Conservation (phyloP, 1,284 basidiomycete genomes). For the Heterobasidion parviporum region DNA sequence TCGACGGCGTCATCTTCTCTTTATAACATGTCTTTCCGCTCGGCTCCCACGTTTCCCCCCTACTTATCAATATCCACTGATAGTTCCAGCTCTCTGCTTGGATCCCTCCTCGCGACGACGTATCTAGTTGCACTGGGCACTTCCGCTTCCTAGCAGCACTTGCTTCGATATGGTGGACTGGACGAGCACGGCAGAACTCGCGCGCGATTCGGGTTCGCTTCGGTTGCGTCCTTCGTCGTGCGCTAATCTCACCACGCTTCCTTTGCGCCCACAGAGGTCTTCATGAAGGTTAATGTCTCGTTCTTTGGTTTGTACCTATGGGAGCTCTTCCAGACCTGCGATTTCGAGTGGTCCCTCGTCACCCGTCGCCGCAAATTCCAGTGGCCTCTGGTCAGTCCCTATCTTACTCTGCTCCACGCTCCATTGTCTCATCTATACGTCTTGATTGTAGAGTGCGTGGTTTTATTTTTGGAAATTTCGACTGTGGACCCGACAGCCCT, state of each 20-base stretch:
- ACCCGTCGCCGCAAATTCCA: conserved; percentile 45
- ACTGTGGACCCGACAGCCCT: not conserved
- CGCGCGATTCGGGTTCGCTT: conserved; percentile 35
- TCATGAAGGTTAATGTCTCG: conserved; percentile 48
- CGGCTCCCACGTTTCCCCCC: too few relatives aligned
- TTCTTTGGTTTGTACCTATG: conserved; percentile 59
- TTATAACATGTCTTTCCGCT: too few relatives aligned
- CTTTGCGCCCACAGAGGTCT: conserved; percentile 33
- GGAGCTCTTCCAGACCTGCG: conserved; percentile 55
- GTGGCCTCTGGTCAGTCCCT: conserved; percentile 52
- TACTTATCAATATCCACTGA: too few relatives aligned
- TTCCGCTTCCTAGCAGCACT: not conserved
- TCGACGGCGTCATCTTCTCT: too few relatives aligned
- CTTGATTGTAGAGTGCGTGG: not conserved
- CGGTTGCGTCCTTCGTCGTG: not conserved
- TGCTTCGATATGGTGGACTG: conserved; percentile 44
- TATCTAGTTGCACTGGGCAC: conserved; percentile 3
- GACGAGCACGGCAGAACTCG: conserved; percentile 39
- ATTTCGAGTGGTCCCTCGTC: conserved; percentile 60
- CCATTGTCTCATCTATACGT: not conserved
- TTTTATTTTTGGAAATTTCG: not conserved
- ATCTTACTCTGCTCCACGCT: not conserved
- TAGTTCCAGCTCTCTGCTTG: not conserved
- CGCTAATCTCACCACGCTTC: conserved; percentile 1
- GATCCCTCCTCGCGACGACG: not conserved